Conservation (phyloP, 768 basidiomycete species). For the Polyporus arcularius region DNA sequence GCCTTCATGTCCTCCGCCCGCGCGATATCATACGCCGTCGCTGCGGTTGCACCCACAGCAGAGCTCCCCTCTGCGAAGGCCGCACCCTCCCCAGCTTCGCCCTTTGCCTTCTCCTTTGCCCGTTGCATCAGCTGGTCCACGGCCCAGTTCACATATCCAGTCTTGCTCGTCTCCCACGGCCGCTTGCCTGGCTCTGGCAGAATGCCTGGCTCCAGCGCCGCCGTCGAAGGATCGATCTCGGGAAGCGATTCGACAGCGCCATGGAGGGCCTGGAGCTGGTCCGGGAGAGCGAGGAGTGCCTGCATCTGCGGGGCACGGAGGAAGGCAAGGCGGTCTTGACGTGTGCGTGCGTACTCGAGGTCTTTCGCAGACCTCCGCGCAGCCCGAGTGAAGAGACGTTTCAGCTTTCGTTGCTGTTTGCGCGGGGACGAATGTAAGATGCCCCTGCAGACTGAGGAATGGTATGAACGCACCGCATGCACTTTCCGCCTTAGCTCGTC, state of each 20-base stretch:
- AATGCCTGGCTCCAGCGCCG: constrained; percentile 10
- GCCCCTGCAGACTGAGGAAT: not conserved
- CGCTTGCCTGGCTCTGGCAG: constrained; percentile 62
- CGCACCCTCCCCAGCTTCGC: constrained; percentile 6
- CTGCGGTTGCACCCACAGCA: constrained; percentile 20
- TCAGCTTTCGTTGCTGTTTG: constrained; percentile 65
- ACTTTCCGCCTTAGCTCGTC: constrained; percentile 66
- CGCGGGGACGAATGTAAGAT: not conserved
- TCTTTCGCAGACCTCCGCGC: constrained; percentile 48
- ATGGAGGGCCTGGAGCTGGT: constrained; percentile 47
- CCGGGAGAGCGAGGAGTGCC: constrained; percentile 41
- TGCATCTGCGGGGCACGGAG: constrained; percentile 45
- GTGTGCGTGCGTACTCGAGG: constrained; percentile 47
- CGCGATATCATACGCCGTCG: constrained; percentile 21
- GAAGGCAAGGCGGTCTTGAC: constrained; percentile 43
- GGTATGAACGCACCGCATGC: constrained; percentile 57
- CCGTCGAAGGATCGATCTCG: constrained; percentile 22
- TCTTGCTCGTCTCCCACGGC: constrained; percentile 74
- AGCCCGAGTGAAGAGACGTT: constrained; percentile 55
- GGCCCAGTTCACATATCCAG: constrained; percentile 82
- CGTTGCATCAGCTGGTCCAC: constrained; percentile 50
- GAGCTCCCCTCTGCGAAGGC: constrained; percentile 23
- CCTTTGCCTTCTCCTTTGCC: constrained; percentile 26
- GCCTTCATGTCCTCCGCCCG: constrained; percentile 25
- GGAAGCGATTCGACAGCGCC: constrained; percentile 51